These are phyloP conservation scores for Myxozyma geophila DNA, from an alignment of 805 yeast species.

Conservation along the genomic window DNA sequence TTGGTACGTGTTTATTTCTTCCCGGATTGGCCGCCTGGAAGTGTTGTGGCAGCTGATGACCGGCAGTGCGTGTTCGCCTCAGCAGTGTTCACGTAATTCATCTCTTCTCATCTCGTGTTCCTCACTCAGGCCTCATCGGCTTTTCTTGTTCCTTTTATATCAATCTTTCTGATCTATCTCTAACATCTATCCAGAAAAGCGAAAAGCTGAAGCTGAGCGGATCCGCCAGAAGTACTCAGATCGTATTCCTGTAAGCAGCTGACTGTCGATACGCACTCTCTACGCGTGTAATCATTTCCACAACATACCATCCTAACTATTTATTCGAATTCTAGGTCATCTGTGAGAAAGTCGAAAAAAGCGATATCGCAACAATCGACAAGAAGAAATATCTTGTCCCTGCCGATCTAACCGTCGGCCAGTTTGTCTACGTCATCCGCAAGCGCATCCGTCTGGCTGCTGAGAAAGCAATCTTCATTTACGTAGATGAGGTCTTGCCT, in stretches of 20 bases:
- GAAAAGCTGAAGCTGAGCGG: conserved; percentile 92
- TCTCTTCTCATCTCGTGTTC: neutral
- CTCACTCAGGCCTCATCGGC: too few species aligned
- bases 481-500: conserved; percentile 94
- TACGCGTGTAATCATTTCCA: neutral
- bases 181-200: conserved; percentile 59
- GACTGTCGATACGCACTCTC: neutral
- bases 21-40: neutral
- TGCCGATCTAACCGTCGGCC: conserved; percentile 94
- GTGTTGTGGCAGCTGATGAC: neutral
- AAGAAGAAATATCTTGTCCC: conserved; percentile 97
- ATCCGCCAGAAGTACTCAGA: conserved; percentile 87
- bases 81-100: neutral
- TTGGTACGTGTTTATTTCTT: conserved; percentile 59
- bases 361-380: conserved; percentile 94
- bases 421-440: conserved; percentile 95
- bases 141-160: neutral
- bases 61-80: neutral
- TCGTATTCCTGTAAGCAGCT: conserved; percentile 72
- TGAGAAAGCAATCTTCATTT: conserved; percentile 96
- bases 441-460: conserved; percentile 94
- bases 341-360: conserved; percentile 95
- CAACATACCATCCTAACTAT: neutral
- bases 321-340: conserved; percentile 52
- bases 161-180: neutral